Base-by-base conservation (phyloP, 129 eudicot species). In the Lonicera japonica region DNA sequence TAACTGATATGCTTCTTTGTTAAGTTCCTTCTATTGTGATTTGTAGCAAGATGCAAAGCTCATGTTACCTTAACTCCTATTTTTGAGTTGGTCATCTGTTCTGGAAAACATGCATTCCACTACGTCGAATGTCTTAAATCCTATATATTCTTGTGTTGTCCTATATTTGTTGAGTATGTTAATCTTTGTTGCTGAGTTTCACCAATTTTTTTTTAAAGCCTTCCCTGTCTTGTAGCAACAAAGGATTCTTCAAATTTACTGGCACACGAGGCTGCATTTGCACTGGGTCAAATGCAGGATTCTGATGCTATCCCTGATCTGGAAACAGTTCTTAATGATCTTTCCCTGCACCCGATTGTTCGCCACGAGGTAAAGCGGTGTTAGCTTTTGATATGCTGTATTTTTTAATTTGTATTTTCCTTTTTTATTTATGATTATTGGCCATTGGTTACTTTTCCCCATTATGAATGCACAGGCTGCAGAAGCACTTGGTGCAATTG, bases 401-500 rank as follows among this genome's bases (percentile, higher is more conserved):
- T 54, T 54, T 63, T 29, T 29, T 34, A 56, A 15, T 4, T 45
- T 61, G 5, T 11, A 17, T 39, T 34, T 8, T 29, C 12, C 14
- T 25, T 18, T 43, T 13, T 29, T 11, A 5, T 65, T 59, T 34
- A 58, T 29, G 21, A 54, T 29, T 29, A 29, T 29, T 6, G 36
- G 36, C 34, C 50, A 11, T 41, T 50, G 21, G 21, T 66, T 52
- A 40, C 46, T 0, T 61, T 67, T 60, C 58, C 65, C 14, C 36
- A 39, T 36, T 69, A 40, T 56, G 56, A 8, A 46, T 63, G 50
- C 17, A 39, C 71, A 89, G 97, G 99, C 96, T 65, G 99, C 99
- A 12, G 96, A 92, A 77, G 99, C 99, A 62, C 99, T 92, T 63
- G 99, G 96, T 75, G 99, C 99, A 11, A 88, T 92, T 55, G 95